These are phyloP conservation scores for Fusarium sp. DNA, from an alignment of 2,329 filamentous ascomycete genomes.

Conservation along the genomic window DNA sequence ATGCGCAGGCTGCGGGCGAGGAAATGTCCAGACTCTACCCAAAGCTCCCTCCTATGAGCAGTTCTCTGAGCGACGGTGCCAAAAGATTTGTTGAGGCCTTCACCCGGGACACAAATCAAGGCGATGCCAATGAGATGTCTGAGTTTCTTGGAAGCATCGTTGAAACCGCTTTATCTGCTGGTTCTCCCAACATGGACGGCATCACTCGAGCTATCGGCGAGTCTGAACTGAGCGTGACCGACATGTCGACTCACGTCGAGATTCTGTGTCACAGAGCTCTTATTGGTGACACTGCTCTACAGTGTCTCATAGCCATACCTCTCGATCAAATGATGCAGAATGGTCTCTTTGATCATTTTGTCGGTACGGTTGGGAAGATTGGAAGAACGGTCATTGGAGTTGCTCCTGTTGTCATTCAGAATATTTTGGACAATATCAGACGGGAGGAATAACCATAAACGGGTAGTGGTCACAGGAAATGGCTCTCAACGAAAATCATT, in stretches of 20 bases:
- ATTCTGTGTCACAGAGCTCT: neutral
- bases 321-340: neutral
- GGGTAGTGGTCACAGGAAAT: too few species aligned
- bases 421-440: neutral
- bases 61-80: accelerated
- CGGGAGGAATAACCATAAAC: accelerated
- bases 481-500: too few species aligned
- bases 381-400: neutral
- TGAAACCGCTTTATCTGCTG: accelerated
- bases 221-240: neutral
- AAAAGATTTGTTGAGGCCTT: neutral
- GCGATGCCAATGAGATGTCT: accelerated
- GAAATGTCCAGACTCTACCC: neutral
- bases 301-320: neutral
- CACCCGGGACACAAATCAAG: neutral
- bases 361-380: accelerated
- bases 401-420: neutral
- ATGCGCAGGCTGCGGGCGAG: neutral
- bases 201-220: neutral
- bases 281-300: neutral
- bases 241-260: neutral
- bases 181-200: accelerated
- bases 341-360: neutral
- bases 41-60: accelerated
- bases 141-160: neutral